These are phyloP conservation scores for Dactylonectria macrodidyma DNA, from an alignment of 2,329 filamentous ascomycete genomes.

Conservation along the genomic window DNA sequence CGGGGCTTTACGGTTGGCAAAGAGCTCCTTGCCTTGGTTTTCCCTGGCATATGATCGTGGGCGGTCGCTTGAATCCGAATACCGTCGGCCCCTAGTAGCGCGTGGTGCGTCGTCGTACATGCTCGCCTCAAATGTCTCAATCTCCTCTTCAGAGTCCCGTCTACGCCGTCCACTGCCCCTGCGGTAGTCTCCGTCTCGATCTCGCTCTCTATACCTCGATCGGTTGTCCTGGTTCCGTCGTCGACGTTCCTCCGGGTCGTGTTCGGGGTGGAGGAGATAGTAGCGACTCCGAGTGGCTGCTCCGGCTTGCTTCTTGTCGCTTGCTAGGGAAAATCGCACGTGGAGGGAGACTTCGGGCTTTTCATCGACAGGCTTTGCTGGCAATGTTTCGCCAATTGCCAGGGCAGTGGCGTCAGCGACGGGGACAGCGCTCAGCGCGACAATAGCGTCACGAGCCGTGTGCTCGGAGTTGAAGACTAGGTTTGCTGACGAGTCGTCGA, in stretches of 20 bases:
- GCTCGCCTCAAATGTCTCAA: constrained; percentile 77
- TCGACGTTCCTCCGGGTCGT: constrained; percentile 83
- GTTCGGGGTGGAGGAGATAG: constrained; percentile 92
- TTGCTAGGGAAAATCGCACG: constrained; percentile 80
- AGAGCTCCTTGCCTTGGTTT: constrained; percentile 75
- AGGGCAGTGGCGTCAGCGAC: constrained; percentile 69
- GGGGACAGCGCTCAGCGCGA: constrained; percentile 66
- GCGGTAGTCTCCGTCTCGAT: constrained; percentile 50
- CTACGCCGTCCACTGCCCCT: constrained; percentile 58
- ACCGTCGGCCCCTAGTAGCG: constrained; percentile 42
- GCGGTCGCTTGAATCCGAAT: constrained; percentile 48
- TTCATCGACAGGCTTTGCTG: constrained; percentile 77
- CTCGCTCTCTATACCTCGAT: constrained; percentile 76
- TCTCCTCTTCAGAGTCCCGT: constrained; percentile 61
- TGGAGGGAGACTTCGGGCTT: constrained; percentile 79
- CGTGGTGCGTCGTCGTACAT: constrained; percentile 83
- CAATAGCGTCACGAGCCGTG: constrained; percentile 68
- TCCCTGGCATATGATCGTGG: constrained; percentile 49
- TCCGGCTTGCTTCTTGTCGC: constrained; percentile 85
- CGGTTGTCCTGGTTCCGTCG: constrained; percentile 69
- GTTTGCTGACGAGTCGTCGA: constrained; percentile 93
- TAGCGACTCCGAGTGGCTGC: constrained; percentile 89
- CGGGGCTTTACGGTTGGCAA: constrained; percentile 59
- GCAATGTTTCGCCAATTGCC: constrained; percentile 74
- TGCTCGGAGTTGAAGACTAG: constrained; percentile 78